Evolutionary conservation across 1,139 yeast species (phyloP).

Genomic region (Saccharomyces pastorianus): DNA sequence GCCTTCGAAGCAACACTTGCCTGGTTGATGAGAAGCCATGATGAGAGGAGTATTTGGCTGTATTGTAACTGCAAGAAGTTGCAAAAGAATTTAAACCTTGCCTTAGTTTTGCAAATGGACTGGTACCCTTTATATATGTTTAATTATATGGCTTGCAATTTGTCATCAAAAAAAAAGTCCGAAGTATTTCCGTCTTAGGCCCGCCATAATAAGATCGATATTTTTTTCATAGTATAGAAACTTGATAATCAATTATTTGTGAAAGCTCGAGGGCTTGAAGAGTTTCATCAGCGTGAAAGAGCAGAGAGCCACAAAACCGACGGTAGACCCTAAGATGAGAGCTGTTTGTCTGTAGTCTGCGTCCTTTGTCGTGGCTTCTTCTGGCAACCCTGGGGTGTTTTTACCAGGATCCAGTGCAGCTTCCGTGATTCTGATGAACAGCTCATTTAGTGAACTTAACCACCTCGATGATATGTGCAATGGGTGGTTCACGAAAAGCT

Average conservation of each 20-base stretch:
- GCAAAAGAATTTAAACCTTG: too few species aligned
- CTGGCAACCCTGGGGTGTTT: slow-evolving; percentile 76
- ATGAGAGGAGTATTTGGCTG: neutral
- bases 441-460: slow-evolving; percentile 77
- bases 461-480: slow-evolving; percentile 84
- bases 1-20: slow-evolving; percentile 40
- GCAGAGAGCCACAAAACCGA: slow-evolving; percentile 39
- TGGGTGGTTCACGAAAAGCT: slow-evolving; percentile 50
- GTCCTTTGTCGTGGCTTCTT: slow-evolving; percentile 48
- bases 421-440: slow-evolving; percentile 79
- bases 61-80: neutral
- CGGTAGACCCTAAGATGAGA: slow-evolving; percentile 59
- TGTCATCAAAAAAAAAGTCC: neutral
- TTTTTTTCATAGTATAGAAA: neutral
- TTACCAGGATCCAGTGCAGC: slow-evolving; percentile 74
- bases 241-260: neutral
- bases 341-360: slow-evolving; percentile 37
- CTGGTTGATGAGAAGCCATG: slow-evolving; percentile 50
- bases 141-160: too few species aligned
- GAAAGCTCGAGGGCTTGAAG: slow-evolving; percentile 11
- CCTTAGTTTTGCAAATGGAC: too few species aligned
- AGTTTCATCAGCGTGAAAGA: slow-evolving; percentile 21
- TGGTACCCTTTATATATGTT: too few species aligned
- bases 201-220: neutral
- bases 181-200: neutral